Base-by-base conservation (phyloP, 331 rosid species). In the Rosa hybrid region DNA sequence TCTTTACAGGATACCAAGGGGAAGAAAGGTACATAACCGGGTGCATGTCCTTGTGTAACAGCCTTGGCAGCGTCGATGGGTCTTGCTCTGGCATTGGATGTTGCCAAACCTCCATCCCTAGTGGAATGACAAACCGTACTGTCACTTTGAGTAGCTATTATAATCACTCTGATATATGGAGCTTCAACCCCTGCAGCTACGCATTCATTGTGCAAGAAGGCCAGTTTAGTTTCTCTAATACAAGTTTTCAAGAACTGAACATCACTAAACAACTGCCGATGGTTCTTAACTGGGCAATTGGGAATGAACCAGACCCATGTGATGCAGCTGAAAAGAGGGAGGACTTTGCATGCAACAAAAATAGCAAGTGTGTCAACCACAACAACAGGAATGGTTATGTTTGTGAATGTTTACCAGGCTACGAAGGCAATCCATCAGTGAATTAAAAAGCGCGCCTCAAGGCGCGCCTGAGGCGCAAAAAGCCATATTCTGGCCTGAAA, bases 161-260 rank as follows among this genome's bases (percentile, higher is more conserved):
- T 25, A 51, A 50, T 16, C 83, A 80, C 30, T 18, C 16, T 0
- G 0, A 0, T 8, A 41, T 74, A 5, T 4, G 44, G 44, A 16
- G 8, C 7, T 80, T 80, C 23, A 80, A 72, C n/a, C 67, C 67
- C 6, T 80, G 83, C 50, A 80, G 83, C 54, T 80, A 80, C 16
- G 83, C 74, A 18, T 45, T 80, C 64, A 17, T 80, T 23, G 64
- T 50, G 74, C 49, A 23, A 4, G 53, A 23, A 23, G 27, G 23
- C 4, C n/a, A 50, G 39, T 80, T 80, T 54, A 50, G 4, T 4
- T 72, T 79, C 53, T 53, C 76, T 21, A 45, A 10, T 18, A 6
- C 53, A 9, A 49, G 45, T 65, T 72, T 79, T 27, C 21, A 34
- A 6, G 4, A 74, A 8, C 64, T 81, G 14, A 10, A 17, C 1